Base-by-base conservation (phyloP, 2,329 filamentous ascomycete species). In the Aspergillus aculeatus region DNA sequence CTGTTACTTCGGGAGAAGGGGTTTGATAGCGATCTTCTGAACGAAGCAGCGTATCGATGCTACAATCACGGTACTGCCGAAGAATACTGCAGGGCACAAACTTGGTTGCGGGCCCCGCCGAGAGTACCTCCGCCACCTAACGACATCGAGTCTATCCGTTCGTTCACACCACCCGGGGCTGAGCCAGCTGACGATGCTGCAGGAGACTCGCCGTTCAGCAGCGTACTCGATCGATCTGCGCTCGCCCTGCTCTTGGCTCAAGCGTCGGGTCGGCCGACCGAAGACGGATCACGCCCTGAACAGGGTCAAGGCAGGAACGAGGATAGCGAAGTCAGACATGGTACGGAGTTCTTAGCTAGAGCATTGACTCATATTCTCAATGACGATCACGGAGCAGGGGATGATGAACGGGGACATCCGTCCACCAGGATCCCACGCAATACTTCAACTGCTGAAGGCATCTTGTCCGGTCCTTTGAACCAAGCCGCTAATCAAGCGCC, bases 1-100 rank as follows among this genome's bases (percentile, higher is more conserved):
- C 75, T 73, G 23, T 62, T 69, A 10, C 66, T 81, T 14, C 70
- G 75, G 29, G 79, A 81, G 9, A 79, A 80, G 57, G 82, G 81
- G 1, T 85, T 80, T 60, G 81, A 86, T 21, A 78, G 83, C 48
- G 84, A 86, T 12, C 80, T 97, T 55, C 89, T 84, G 6, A 83
- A 84, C 32, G 94, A 98, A 75, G 92, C 91, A 31, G 78, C 95
- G 0, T 97, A 91, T 73, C 87, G 94, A 57, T 91, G 91, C 68
- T 89, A 91, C 69, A 91, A 91, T 58, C 83, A 84, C 4, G 73
- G 78, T 2, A 77, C 81, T 26, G 87, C 91, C 6, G 80, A 82
- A 35, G 90, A 95, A 58, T 98, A 98, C 72, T 95, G 90, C 71
- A 81, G 80, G 58, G 85, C 87, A 14, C 85, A 90, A 61, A 78